These are phyloP conservation scores for Capillidium rhysosporum DNA, from an alignment of 371 early-diverging fungal genomes.

Conservation along the genomic window DNA sequence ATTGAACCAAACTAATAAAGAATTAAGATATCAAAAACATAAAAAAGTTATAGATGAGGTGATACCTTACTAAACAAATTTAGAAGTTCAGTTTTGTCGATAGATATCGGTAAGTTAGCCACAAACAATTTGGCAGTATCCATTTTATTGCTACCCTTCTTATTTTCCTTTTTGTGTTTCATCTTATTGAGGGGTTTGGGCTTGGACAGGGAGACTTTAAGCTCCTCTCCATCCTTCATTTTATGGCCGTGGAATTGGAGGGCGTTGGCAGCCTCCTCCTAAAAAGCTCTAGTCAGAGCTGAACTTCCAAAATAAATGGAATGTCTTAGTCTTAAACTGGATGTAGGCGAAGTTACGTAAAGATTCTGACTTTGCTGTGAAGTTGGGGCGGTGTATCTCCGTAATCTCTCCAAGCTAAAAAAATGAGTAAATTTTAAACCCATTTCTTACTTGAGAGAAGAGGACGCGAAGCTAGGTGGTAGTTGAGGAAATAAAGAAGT, in stretches of 20 bases:
- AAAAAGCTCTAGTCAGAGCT: too few relatives aligned
- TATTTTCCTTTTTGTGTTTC: too few relatives aligned
- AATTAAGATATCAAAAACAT: background rate
- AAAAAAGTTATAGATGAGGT: background rate
- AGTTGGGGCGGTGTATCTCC: background rate
- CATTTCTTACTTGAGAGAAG: background rate
- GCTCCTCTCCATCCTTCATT: background rate
- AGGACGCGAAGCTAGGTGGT: background rate
- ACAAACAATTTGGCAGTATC: background rate
- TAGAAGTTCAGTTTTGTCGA: background rate
- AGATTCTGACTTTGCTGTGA: background rate
- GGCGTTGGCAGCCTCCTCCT: slow-evolving; percentile 10
- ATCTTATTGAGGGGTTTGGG: background rate
- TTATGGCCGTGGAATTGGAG: background rate
- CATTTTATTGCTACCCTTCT: background rate
- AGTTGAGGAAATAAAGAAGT: background rate
- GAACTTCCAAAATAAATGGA: too few relatives aligned
- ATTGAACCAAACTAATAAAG: background rate
- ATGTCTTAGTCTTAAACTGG: slow-evolving; percentile 5
- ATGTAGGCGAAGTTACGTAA: background rate
- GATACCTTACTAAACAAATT: background rate
- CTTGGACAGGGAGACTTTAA: background rate
- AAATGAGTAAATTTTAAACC: too few relatives aligned
- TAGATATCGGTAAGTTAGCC: background rate
- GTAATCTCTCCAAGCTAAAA: background rate